Percentiles rank a stretch among this genome's conserved stretches.
Conservation (phyloP, 1,139 yeast genomes). For the Schizosaccharomyces versatilis region DNA sequence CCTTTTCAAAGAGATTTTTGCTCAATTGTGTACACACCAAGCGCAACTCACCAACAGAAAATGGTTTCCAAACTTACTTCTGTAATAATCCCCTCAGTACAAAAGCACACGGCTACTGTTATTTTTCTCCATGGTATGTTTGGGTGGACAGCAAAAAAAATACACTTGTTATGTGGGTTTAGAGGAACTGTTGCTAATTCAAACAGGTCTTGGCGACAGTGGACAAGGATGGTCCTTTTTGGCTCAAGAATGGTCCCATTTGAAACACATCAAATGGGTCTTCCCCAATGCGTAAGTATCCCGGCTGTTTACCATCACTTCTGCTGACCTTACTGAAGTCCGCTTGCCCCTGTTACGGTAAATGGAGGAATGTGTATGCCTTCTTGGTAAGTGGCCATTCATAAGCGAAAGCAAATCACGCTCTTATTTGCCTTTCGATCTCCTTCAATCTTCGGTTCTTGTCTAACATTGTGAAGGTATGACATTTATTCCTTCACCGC, state of each 20-base stretch:
- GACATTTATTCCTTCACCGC: background rate
- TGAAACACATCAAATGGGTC: background rate
- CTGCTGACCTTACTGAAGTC: background rate
- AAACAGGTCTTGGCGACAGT: background rate
- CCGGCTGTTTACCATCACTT: background rate
- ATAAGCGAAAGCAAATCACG: background rate
- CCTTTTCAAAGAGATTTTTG: background rate
- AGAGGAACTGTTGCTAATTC: background rate
- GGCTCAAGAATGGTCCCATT: background rate
- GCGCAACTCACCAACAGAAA: background rate
- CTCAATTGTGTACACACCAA: background rate
- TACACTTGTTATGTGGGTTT: too few species aligned
- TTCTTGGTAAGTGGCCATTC: background rate
- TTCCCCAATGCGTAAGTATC: constrained; percentile 2
- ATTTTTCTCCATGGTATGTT: background rate
- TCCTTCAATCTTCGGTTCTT: too few species aligned
- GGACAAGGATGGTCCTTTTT: constrained; percentile 1
- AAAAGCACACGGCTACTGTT: background rate
- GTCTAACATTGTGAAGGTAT: background rate
- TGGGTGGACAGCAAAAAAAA: too few species aligned
- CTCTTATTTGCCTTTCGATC: background rate
- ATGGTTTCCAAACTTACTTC: background rate
- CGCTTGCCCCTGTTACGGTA: background rate
- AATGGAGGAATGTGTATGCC: background rate
- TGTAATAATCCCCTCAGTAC: background rate